These are phyloP conservation scores for Candida tibetensis DNA, from an alignment of 805 yeast species.

Conservation along the genomic window DNA sequence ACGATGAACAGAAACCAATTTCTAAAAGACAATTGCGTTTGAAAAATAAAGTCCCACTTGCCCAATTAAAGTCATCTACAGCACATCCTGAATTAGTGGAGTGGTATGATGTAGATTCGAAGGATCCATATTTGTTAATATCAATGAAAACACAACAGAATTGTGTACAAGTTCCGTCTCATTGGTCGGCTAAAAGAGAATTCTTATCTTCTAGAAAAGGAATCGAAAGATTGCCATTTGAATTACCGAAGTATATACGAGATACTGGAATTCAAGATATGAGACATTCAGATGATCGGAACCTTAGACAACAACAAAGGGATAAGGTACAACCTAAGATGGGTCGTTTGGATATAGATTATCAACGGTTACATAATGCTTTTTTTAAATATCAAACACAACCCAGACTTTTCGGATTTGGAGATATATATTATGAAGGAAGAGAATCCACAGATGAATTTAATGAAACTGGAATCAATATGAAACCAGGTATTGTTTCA, in stretches of 20 bases:
- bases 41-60: slow-evolving; percentile 58
- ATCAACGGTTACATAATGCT: slow-evolving; percentile 76
- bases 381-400: slow-evolving; percentile 78
- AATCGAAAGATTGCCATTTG: slow-evolving; percentile 65
- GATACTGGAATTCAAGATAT: slow-evolving; percentile 86
- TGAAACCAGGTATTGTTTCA: slow-evolving; percentile 71
- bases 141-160: slow-evolving; percentile 64
- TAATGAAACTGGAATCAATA: slow-evolving; percentile 29
- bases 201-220: slow-evolving; percentile 67
- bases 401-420: slow-evolving; percentile 66
- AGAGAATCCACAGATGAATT: slow-evolving; percentile 50
- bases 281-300: slow-evolving; percentile 61
- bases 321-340: slow-evolving; percentile 86
- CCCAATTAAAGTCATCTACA: slow-evolving; percentile 61
- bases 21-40: slow-evolving; percentile 53
- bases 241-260: slow-evolving; percentile 71
- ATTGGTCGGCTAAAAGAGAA: slow-evolving; percentile 81
- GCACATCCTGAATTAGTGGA: slow-evolving; percentile 72
- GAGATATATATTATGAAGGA: slow-evolving; percentile 81
- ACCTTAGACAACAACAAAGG: slow-evolving; percentile 70
- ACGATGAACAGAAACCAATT: slow-evolving; percentile 19
- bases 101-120: slow-evolving; percentile 84
- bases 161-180: slow-evolving; percentile 72
- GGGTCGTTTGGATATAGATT: slow-evolving; percentile 84
- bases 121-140: slow-evolving; percentile 67